Conservation (phyloP, 345 rosid genomes). For the Brassica rapa region DNA sequence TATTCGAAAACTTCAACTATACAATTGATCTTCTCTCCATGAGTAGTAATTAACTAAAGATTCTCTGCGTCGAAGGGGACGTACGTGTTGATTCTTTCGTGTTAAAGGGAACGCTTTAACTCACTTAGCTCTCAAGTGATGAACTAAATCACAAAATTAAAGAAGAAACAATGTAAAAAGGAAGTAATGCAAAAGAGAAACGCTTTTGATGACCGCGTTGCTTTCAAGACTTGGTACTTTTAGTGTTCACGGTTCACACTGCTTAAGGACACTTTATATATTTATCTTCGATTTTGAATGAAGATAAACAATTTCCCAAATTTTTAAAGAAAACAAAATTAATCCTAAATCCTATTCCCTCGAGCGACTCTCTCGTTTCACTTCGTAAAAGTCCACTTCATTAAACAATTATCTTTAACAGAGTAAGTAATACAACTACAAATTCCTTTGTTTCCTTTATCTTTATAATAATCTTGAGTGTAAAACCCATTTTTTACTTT, state of each 20-base stretch:
- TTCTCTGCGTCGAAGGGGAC: constrained; percentile 2
- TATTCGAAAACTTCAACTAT: too few species aligned
- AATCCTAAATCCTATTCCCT: neutral
- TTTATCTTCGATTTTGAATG: neutral
- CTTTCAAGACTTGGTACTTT: constrained; percentile 1
- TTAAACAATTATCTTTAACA: neutral
- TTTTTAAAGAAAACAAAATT: neutral
- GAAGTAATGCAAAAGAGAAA: neutral
- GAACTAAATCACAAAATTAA: constrained; percentile 13
- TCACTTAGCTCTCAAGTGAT: constrained; percentile 26
- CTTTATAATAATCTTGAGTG: neutral
- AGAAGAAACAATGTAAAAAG: neutral
- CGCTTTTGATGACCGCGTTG: constrained; percentile 33
- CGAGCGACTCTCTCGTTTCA: neutral
- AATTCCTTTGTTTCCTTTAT: neutral
- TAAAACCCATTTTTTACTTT: too few species aligned
- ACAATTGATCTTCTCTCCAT: neutral
- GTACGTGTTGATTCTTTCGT: constrained; percentile 24
- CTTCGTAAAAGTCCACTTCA: constrained; percentile 14
- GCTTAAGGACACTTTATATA: neutral
- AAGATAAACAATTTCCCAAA: neutral
- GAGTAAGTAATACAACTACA: neutral
- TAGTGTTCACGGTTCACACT: constrained; percentile 13
- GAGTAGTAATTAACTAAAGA: too few species aligned
- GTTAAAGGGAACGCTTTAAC: neutral